These are phyloP conservation scores for Morella rubra DNA, from an alignment of 306 rosid species.

Conservation along the genomic window DNA sequence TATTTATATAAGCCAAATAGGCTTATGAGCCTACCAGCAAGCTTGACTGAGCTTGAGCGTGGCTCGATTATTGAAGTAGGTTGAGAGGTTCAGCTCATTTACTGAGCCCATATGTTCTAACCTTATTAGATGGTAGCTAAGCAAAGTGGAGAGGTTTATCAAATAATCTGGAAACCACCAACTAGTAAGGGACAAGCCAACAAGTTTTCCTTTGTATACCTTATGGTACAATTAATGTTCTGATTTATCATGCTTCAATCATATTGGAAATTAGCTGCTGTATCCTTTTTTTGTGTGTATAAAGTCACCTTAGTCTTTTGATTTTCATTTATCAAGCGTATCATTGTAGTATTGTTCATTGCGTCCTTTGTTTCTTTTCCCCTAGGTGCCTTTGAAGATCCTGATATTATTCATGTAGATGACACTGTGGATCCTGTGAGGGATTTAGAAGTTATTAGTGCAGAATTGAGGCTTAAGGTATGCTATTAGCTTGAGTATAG, in stretches of 20 bases:
- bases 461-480: constrained; percentile 89
- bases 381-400: constrained; percentile 96
- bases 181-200: not conserved
- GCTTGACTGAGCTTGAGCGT: not conserved
- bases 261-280: not conserved
- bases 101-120: not conserved
- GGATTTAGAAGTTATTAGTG: constrained; percentile 83
- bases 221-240: not conserved
- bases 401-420: constrained; percentile 94
- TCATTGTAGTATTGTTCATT: not conserved
- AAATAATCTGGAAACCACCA: not conserved
- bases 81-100: not conserved
- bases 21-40: not conserved
- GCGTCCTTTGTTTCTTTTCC: not conserved
- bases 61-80: not conserved
- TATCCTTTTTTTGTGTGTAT: not conserved
- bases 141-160: not conserved
- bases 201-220: not conserved
- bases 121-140: not conserved
- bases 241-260: not conserved
- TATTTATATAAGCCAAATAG: not conserved
- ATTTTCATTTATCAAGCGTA: not conserved
- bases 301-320: not conserved
- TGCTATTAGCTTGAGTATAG: not conserved
- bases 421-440: constrained; percentile 96